These are phyloP conservation scores for Cladorrhinum sp. DNA, from an alignment of 2,329 filamentous ascomycete species.

Conservation along the genomic window DNA sequence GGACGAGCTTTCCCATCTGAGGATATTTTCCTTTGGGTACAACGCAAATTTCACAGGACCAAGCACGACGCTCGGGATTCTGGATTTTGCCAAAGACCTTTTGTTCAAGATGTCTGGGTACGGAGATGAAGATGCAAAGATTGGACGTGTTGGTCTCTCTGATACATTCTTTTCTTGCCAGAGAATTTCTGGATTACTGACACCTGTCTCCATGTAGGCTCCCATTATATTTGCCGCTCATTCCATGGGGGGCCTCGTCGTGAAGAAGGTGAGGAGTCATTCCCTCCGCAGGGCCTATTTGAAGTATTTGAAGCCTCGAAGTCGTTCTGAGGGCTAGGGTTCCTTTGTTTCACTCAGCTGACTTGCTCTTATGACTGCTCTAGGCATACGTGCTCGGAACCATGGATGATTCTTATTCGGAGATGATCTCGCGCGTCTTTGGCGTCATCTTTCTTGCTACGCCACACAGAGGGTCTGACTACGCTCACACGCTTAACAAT, in stretches of 20 bases:
- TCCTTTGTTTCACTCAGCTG: too few species aligned
- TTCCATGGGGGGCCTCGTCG: slow-evolving; percentile 13
- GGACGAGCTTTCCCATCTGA: neutral
- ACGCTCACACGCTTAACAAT: slow-evolving; percentile 3
- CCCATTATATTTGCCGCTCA: slow-evolving; percentile 13
- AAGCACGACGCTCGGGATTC: neutral
- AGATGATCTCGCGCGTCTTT: slow-evolving; percentile 1
- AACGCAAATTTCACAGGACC: slow-evolving; percentile 8
- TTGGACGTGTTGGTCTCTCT: too few species aligned
- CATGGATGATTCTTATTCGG: neutral
- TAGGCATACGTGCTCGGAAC: slow-evolving; percentile 10
- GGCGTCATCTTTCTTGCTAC: slow-evolving; percentile 11
- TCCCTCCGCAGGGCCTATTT: too few species aligned
- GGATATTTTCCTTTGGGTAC: slow-evolving; percentile 10
- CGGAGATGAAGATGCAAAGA: too few species aligned
- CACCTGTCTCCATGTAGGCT: too few species aligned
- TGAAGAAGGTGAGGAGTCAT: too few species aligned
- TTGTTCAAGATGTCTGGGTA: neutral
- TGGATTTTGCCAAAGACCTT: slow-evolving; percentile 10
- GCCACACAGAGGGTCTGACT: slow-evolving; percentile 7
- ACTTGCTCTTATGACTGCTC: too few species aligned
- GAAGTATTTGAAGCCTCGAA: too few species aligned
- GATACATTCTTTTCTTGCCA: too few species aligned
- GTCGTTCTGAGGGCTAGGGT: too few species aligned
- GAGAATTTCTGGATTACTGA: too few species aligned